Percentiles rank a stretch among this genome's conserved stretches.
Evolutionary conservation across 2,329 filamentous ascomycete genomes (phyloP).

Genomic region (Microsporum audouinii): DNA sequence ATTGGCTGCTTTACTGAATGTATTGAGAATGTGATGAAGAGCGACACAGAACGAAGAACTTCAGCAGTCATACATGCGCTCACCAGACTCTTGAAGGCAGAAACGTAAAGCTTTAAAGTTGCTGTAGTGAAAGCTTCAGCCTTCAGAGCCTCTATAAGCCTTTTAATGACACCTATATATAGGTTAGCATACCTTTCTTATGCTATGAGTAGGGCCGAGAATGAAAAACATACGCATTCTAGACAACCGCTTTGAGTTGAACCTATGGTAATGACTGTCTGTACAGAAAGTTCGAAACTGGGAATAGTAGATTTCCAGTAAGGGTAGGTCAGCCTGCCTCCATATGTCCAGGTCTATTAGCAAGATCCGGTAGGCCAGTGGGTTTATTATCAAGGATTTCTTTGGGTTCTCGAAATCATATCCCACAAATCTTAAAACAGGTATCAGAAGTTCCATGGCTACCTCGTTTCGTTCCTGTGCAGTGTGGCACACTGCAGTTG

Average conservation of each 20-base stretch:
- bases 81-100: constrained; percentile 67
- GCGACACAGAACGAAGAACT: constrained; percentile 70
- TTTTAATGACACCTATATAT: constrained; percentile 67
- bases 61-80: constrained; percentile 72
- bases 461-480: constrained; percentile 42
- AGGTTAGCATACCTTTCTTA: constrained; percentile 18
- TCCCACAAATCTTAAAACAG: constrained; percentile 77
- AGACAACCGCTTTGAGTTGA: constrained; percentile 76
- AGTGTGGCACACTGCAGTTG: constrained; percentile 26
- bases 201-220: background rate
- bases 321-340: constrained; percentile 63
- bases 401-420: constrained; percentile 70
- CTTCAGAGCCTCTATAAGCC: constrained; percentile 80
- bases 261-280: constrained; percentile 83
- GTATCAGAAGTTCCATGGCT: constrained; percentile 53
- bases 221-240: constrained; percentile 65
- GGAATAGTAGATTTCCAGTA: constrained; percentile 81
- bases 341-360: constrained; percentile 90
- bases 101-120: constrained; percentile 63
- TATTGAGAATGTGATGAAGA: constrained; percentile 88
- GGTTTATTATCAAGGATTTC: constrained; percentile 89
- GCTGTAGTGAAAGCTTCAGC: constrained; percentile 63
- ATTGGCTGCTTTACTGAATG: constrained; percentile 47
- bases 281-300: constrained; percentile 82
- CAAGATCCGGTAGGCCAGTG: constrained; percentile 81